Conservation (phyloP, 2,329 filamentous ascomycete species). For the Atkinsonella hypoxylon region DNA sequence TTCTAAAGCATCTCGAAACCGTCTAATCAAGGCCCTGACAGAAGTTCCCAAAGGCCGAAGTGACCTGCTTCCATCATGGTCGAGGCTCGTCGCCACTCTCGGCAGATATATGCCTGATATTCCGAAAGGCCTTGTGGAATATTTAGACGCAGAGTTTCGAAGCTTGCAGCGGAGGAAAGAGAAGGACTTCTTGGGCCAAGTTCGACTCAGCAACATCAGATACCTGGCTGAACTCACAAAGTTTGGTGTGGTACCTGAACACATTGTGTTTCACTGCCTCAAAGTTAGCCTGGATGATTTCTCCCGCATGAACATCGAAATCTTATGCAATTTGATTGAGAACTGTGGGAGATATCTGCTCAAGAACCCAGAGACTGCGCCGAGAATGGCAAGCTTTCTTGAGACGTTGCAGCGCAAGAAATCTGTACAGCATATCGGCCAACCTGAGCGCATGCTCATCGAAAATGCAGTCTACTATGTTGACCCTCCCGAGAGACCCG, state of each 20-base stretch:
- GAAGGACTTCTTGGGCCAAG: conserved; percentile 92
- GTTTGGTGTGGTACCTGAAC: conserved; percentile 94
- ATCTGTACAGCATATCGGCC: conserved; percentile 83
- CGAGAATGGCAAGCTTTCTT: conserved; percentile 85
- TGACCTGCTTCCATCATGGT: conserved; percentile 82
- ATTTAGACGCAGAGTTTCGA: conserved; percentile 92
- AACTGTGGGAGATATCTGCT: conserved; percentile 93
- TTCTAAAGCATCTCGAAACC: conserved; percentile 92
- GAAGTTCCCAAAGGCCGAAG: conserved; percentile 91
- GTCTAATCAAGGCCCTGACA: conserved; percentile 82
- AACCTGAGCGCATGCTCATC: conserved; percentile 94
- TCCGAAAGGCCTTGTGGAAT: conserved; percentile 80
- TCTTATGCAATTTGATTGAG: conserved; percentile 89
- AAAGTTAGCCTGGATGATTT: conserved; percentile 98
- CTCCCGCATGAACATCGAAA: conserved; percentile 97
- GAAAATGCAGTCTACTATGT: conserved; percentile 98
- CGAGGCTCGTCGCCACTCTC: conserved; percentile 84
- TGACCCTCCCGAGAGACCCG: conserved; percentile 83
- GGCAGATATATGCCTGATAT: conserved; percentile 91
- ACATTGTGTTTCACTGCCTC: conserved; percentile 96
- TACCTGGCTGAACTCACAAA: conserved; percentile 96
- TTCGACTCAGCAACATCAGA: conserved; percentile 88
- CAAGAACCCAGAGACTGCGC: conserved; percentile 82
- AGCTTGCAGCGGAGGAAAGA: conserved; percentile 94
- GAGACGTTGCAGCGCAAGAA: conserved; percentile 96